Base-by-base conservation (phyloP, 2,329 filamentous ascomycete genomes). In the Magnaporthiopsis rhizophila region DNA sequence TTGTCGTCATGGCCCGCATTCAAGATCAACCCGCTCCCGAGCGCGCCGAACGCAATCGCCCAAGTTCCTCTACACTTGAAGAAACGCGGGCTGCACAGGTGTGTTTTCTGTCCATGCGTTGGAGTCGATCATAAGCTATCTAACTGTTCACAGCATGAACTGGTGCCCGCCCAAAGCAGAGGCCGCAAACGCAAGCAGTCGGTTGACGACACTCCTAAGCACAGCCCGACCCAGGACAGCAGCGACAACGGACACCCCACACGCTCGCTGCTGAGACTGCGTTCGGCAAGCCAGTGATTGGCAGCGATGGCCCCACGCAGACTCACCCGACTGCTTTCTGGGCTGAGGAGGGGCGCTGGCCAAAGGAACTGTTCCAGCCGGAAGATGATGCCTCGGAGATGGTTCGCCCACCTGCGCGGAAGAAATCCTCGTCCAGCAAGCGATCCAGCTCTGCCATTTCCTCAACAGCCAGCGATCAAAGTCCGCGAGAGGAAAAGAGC, bases 401-500 rank as follows among this genome's bases (percentile, higher is more conserved):
- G 50, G 66, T 65, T 61, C 64, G 71, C 66, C 65, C 74, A 63
- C 71, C 74, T 68, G 71, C 73, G 36, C 71, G 69, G 65, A 70
- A 71, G 67, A 72, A 71, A 61, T 72, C 71, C 18, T 71, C 65
- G 38, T 68, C 68, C 64, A 66, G 71, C 34, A 75, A 73, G 67
- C 68, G 70, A 68, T 74, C 70, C 36, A 67, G 71, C 8, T 62
- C 71, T 67, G 53, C 24, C 67, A 66, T 71, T 71, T 65, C 32
- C 32, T 7, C 64, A 36, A 73, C 70, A 34, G 65, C 72, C 24
- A 74, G 70, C 67, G 71, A 75, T 67, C 66, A 74, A 65, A 74
- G 67, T 68, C 69, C 68, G 58, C 71, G 71, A 36, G 73, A 74
- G 58, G 69, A 64, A 64, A 75, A 74, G 66, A 76, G 70, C 66